Evolutionary conservation across 176 grass and related monocot genomes (phyloP), one percentile per base, ranked within the genome.

Genomic region (Aegilops bicornis): DNA sequence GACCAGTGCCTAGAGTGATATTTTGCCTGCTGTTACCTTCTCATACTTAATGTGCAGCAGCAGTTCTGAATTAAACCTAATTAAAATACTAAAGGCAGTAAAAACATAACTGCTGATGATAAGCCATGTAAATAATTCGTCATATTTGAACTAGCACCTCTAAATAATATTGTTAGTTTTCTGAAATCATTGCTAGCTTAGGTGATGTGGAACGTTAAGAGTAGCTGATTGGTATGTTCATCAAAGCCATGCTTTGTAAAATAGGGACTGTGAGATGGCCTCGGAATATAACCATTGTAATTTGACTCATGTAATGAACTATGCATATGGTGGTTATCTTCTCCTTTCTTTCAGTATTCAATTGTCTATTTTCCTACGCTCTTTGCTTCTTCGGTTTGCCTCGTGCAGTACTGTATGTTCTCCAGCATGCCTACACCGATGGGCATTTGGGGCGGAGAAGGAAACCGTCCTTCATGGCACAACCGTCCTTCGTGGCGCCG

Each of bases 71-170:
- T 37, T 4, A 37, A 37, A 0, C 36, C 36, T 37, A 37, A 37
- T 37, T 37, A 37, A 6, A 37, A 37, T 37, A 37, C 36, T 37
- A 37, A 37, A 37, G 36, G 36, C 33, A 33, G 33, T 30, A 11
- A 0, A 42, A 42, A 42, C 63, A 59, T 37, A 64, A 4, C 47
- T 54, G 27, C 10, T 19, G 5, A 64, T 74, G 36, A 42, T 10
- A 65, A 48, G 16, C 15, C 64, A 4, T 59, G 32, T 81, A 56
- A 60, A 74, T 82, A 66, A n/a, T 78, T 86, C 20, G 16, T 82
- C 69, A n/a, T 79, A 84, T 30, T 30, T 30, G 29, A 83, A 78
- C 13, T 61, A 47, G 33, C 39, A 47, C 2, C 3, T 77, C 25
- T 31, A 52, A 33, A 35, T 42, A 52, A 17, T 56, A 77, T 64